Conservation (phyloP, 345 rosid species). For the Arabis hirsuta region DNA sequence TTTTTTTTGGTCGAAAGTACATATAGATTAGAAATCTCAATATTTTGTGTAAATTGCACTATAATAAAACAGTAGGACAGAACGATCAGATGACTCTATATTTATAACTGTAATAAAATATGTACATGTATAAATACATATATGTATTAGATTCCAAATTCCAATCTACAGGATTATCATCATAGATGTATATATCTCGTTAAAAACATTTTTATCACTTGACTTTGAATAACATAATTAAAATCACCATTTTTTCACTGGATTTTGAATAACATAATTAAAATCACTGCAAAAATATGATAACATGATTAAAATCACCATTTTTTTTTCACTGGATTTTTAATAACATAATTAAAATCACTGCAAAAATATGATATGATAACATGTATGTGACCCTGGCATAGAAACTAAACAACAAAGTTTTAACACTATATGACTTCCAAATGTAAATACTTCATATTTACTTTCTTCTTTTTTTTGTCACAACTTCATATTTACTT, state of each 20-base stretch:
- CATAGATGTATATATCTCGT: not conserved
- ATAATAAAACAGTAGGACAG: not conserved
- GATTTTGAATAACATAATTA: not conserved
- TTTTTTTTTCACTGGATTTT: not conserved
- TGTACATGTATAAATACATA: too few relatives aligned
- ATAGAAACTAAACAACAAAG: slow-evolving; percentile 8
- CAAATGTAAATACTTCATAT: not conserved
- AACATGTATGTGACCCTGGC: slow-evolving; percentile 13
- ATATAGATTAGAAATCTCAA: not conserved
- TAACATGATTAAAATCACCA: too few relatives aligned
- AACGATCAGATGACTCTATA: slow-evolving; percentile 2
- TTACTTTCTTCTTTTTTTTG: too few relatives aligned
- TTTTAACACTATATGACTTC: slow-evolving; percentile 11
- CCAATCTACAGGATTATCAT: not conserved
- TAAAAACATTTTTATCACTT: not conserved
- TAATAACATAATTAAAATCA: not conserved
- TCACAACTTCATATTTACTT: not conserved
- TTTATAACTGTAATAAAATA: too few relatives aligned
- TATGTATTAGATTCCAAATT: too few relatives aligned
- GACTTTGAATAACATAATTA: not conserved
- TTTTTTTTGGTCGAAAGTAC: too few relatives aligned
- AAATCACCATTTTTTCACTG: not conserved
- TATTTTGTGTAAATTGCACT: not conserved
- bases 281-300: not conserved
- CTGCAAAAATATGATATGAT: not conserved